Percentiles rank a stretch among this genome's conserved stretches.
Evolutionary conservation across 345 rosid genomes (phyloP).

Genomic region (Trapa incisa): DNA sequence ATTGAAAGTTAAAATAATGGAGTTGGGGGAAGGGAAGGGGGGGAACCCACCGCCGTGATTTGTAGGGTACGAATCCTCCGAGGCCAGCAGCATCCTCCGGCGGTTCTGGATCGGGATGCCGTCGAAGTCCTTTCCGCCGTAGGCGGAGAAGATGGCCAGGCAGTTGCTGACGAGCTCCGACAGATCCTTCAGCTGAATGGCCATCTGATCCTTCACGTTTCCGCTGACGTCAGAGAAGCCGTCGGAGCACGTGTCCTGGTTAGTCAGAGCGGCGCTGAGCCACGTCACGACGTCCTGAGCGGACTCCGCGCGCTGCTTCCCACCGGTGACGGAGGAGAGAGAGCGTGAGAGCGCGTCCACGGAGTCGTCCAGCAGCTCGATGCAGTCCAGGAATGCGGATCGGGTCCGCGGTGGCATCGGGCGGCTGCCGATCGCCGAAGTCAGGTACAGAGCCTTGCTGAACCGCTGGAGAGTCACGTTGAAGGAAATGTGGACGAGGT

Average conservation of each 20-base stretch:
- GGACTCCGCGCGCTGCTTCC: not conserved
- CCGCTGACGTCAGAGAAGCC: conserved; percentile 54
- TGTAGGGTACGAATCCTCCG: not conserved
- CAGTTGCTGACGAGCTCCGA: conserved; percentile 90
- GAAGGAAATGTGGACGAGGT: conserved; percentile 84
- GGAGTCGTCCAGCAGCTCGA: conserved; percentile 83
- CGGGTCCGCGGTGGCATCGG: conserved; percentile 51
- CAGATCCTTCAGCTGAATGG: conserved; percentile 43
- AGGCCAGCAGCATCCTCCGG: conserved; percentile 26
- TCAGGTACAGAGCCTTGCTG: conserved; percentile 52
- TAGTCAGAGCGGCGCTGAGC: conserved; percentile 88
- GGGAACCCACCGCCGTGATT: not conserved
- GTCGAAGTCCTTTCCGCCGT: conserved; percentile 36
- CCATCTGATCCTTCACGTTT: conserved; percentile 50
- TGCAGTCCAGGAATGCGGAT: conserved; percentile 73
- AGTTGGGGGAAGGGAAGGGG: too few relatives aligned
- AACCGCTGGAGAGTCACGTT: conserved; percentile 87
- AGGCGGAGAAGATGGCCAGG: conserved; percentile 59
- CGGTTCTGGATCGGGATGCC: conserved; percentile 87
- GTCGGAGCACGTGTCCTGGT: conserved; percentile 87
- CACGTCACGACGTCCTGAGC: conserved; percentile 57
- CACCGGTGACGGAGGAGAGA: conserved; percentile 27
- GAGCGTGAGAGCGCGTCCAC: conserved; percentile 68
- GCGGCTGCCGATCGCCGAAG: conserved; percentile 36
- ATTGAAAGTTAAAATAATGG: too few relatives aligned